Percentiles rank a stretch among this genome's conserved stretches.
Evolutionary conservation across 139 green algal genomes (phyloP).

Genomic region (Gonium pectorale): DNA sequence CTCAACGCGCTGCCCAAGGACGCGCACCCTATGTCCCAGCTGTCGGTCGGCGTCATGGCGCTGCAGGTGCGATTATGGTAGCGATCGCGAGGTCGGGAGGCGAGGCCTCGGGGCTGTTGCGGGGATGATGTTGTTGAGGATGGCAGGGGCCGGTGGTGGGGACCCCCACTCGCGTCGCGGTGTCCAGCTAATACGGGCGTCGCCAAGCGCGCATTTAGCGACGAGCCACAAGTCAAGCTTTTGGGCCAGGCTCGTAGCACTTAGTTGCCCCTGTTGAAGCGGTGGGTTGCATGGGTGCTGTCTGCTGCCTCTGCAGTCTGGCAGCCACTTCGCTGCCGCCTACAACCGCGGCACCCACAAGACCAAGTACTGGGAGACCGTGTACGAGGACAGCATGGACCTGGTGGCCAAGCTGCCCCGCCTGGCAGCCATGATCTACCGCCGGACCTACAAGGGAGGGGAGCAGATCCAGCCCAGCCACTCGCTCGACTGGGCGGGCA

Average conservation of each 20-base stretch:
- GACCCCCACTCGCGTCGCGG: no score
- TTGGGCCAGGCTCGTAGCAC: no score
- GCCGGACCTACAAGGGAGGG: conserved; percentile 50
- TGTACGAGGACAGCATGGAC: conserved; percentile 94
- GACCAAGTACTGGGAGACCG: conserved; percentile 88
- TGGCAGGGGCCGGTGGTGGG: no score
- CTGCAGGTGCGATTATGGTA: conserved; percentile 85
- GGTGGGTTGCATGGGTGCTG: no score
- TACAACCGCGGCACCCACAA: conserved; percentile 94
- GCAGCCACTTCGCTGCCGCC: conserved; percentile 85
- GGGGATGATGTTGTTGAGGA: no score
- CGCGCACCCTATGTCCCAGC: conserved; percentile 96
- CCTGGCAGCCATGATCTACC: conserved; percentile 87
- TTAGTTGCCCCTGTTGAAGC: no score
- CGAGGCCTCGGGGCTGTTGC: no score
- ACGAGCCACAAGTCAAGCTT: no score
- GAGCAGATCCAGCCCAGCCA: conserved; percentile 72
- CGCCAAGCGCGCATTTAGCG: no score
- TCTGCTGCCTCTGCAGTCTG: conserved; percentile 73
- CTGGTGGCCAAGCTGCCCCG: conserved; percentile 95
- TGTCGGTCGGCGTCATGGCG: conserved; percentile 79
- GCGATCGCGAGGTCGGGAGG: no score
- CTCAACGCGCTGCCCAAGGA: conserved; percentile 79
- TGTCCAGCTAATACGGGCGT: no score
- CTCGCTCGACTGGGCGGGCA: conserved; percentile 94